phyloP scores from a whole-genome alignment of 2,329 filamentous ascomycete genomes.

The Berkeleyomyces basicola region DNA sequence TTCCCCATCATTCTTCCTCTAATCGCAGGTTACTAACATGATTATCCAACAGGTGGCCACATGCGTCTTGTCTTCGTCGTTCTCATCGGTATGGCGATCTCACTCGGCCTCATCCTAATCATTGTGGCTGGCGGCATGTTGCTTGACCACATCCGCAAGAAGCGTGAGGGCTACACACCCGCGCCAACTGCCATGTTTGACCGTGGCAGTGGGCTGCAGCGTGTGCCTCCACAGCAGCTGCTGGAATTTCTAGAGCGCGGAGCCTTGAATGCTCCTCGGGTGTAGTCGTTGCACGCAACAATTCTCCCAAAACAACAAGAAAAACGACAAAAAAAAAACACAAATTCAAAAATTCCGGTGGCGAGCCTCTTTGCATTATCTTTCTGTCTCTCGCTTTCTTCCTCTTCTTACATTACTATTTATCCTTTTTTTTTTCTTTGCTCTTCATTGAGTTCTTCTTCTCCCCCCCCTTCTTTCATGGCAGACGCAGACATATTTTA shows the following conservation, averaged over 20 bases:
- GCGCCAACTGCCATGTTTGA: constrained; percentile 52
- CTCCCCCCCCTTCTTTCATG: constrained; percentile 3
- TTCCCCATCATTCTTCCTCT: background rate
- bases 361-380: background rate
- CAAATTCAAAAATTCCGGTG: background rate
- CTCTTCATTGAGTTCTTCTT: background rate
- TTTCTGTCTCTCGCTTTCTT: background rate
- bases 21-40: constrained; percentile 14
- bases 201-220: constrained; percentile 38
- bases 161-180: constrained; percentile 63
- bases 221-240: constrained; percentile 45
- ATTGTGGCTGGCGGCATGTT: constrained; percentile 60
- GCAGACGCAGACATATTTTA: background rate
- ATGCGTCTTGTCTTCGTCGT: constrained; percentile 63
- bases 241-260: constrained; percentile 35
- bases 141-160: constrained; percentile 59
- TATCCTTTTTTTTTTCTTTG: background rate
- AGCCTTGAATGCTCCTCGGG: constrained; percentile 33
- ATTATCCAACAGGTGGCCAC: constrained; percentile 28
- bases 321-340: background rate
- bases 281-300: background rate
- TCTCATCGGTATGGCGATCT: constrained; percentile 63
- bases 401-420: background rate
- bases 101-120: constrained; percentile 60
- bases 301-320: background rate